These are phyloP conservation scores for Fagus crenata DNA, from an alignment of 306 rosid species.

Conservation along the genomic window DNA sequence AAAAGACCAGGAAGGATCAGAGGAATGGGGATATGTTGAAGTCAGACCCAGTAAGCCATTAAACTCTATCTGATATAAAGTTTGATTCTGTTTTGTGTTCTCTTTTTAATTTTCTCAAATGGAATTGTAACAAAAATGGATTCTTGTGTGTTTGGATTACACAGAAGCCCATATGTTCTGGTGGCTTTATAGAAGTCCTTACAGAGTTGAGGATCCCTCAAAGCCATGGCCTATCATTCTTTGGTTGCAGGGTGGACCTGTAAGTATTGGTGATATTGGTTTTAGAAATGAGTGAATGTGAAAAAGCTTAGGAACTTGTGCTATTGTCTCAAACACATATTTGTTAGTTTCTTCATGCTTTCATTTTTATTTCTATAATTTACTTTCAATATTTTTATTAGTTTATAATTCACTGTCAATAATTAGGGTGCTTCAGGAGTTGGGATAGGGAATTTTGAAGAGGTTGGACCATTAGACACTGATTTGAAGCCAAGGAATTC, in stretches of 20 bases:
- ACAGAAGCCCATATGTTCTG: constrained; percentile 96
- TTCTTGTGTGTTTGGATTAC: constrained; percentile 7
- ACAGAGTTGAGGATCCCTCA: constrained; percentile 68
- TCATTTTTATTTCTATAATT: background rate
- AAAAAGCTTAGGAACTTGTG: constrained; percentile 5
- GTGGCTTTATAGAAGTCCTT: constrained; percentile 90
- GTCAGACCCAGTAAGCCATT: constrained; percentile 86
- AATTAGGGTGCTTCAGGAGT: constrained; percentile 83
- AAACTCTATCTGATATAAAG: background rate
- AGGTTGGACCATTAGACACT: constrained; percentile 75
- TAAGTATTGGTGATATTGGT: constrained; percentile 31
- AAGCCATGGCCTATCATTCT: constrained; percentile 96
- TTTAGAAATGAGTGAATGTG: background rate
- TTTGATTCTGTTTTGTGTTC: background rate
- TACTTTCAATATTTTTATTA: background rate
- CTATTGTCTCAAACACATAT: background rate
- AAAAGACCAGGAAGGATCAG: constrained; percentile 50
- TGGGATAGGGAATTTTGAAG: constrained; percentile 84
- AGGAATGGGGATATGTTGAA: constrained; percentile 92
- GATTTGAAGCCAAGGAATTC: constrained; percentile 65
- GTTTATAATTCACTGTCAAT: background rate
- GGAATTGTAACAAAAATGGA: background rate
- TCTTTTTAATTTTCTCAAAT: background rate
- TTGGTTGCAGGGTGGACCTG: constrained; percentile 99
- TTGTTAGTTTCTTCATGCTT: background rate